phyloP scores from a whole-genome alignment of 2,329 filamentous ascomycete genomes.

The Tolypocladium album region DNA sequence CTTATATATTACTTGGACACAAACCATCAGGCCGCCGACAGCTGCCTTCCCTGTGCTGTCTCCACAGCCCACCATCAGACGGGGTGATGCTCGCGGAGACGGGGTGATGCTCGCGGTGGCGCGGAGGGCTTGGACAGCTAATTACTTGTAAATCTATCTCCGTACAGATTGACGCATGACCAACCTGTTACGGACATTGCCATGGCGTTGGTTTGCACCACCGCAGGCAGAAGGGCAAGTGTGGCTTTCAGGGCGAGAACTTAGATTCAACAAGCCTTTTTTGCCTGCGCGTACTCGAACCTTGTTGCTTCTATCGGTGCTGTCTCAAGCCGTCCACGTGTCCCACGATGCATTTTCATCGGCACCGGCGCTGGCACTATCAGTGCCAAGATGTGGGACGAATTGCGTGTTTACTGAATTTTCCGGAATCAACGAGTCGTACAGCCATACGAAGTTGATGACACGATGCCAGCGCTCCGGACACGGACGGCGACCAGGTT shows the following conservation, averaged over 20 bases:
- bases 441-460: no score
- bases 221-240: not conserved
- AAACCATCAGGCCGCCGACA: not conserved
- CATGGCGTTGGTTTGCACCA: not conserved
- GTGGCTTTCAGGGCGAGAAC: not conserved
- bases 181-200: no score
- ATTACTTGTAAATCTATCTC: no score
- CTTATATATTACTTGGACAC: not conserved
- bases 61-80: no score
- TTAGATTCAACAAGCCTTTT: not conserved
- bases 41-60: no score
- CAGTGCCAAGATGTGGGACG: no score
- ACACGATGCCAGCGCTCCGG: no score
- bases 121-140: not conserved
- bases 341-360: not conserved
- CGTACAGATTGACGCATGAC: no score
- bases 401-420: no score
- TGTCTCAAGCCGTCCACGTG: not conserved
- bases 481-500: no score
- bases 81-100: no score
- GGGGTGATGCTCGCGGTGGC: not conserved
- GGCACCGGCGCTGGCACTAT: not conserved
- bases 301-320: not conserved
- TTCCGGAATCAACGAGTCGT: no score
- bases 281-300: not conserved